Evolutionary conservation across 495 filamentous ascomycete genomes (phyloP).

Genomic region (Xylaria bambusicola): DNA sequence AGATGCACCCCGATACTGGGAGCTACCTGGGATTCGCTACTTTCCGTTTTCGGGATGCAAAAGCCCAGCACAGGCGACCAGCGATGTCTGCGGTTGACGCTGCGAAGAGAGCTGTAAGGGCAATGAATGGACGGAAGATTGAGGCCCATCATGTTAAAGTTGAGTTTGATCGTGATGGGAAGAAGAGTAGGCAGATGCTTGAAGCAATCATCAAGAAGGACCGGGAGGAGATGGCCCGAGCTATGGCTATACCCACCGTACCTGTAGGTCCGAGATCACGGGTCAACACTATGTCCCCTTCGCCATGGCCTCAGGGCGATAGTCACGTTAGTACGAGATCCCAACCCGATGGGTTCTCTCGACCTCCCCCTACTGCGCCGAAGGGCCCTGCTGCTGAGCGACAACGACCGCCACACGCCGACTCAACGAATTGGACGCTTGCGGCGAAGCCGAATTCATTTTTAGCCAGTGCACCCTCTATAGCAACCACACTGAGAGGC

Average conservation of each 20-base stretch:
- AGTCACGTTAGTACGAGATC: conserved; percentile 1
- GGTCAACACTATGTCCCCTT: not conserved
- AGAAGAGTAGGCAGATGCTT: conserved; percentile 72
- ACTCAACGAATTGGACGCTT: conserved; percentile 32
- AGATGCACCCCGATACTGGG: conserved; percentile 88
- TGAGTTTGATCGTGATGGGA: conserved; percentile 84
- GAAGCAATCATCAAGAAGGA: conserved; percentile 68
- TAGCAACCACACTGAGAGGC: conserved; percentile 67
- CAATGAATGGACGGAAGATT: conserved; percentile 68
- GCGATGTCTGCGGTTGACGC: conserved; percentile 68
- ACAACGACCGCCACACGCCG: conserved; percentile 28
- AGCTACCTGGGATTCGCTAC: conserved; percentile 90
- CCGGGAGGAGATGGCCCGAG: conserved; percentile 51
- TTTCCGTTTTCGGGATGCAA: conserved; percentile 81
- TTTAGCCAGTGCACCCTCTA: conserved; percentile 58
- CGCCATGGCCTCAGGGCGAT: conserved; percentile 2
- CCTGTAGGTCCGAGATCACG: conserved; percentile 41
- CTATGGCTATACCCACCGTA: conserved; percentile 33
- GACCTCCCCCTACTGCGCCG: conserved; percentile 78
- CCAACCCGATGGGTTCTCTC: conserved; percentile 44
- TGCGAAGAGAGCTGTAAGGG: conserved; percentile 73
- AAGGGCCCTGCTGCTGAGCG: conserved; percentile 80
- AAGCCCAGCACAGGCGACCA: conserved; percentile 47
- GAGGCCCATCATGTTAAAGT: conserved; percentile 74
- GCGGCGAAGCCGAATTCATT: conserved; percentile 44